A percentile compares a stretch with the other conserved stretches of the same genome.
Evolutionary conservation across 1,139 yeast genomes (phyloP).

Genomic region (Hemisphaericaspora subhashii): DNA sequence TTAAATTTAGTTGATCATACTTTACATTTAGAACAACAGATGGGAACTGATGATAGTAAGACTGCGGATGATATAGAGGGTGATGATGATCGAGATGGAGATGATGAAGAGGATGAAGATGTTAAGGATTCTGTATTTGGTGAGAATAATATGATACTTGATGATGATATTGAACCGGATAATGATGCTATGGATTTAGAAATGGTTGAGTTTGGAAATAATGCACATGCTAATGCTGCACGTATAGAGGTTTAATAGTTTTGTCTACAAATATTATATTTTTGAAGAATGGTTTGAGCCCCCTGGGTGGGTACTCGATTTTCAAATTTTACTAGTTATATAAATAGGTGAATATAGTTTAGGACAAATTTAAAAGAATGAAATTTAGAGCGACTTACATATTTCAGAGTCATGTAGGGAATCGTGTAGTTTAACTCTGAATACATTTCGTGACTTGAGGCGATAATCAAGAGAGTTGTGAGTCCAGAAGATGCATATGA

Average conservation of each 20-base stretch:
- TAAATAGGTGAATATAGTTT: too few species aligned
- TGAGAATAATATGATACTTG: constrained; percentile 5
- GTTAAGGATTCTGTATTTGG: constrained; percentile 4
- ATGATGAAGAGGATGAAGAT: constrained; percentile 4
- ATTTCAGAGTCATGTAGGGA: too few species aligned
- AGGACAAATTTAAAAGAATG: too few species aligned
- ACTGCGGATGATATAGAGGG: constrained; percentile 14
- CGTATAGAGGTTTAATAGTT: constrained; percentile 7
- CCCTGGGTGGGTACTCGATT: too few species aligned
- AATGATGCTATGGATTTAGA: constrained; percentile 13
- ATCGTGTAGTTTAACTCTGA: too few species aligned
- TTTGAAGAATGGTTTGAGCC: too few species aligned
- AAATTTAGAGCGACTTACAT: too few species aligned
- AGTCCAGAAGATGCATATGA: too few species aligned
- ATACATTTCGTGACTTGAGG: too few species aligned
- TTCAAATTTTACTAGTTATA: too few species aligned
- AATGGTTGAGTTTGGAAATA: constrained; percentile 4
- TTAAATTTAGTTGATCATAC: constrained; percentile 91
- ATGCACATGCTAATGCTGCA: constrained; percentile 4
- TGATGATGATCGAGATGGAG: constrained; percentile 8
- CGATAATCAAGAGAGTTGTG: too few species aligned
- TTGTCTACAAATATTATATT: too few species aligned
- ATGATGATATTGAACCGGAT: constrained; percentile 7
- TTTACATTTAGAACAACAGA: constrained; percentile 64
- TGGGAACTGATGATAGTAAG: constrained; percentile 18